A percentile compares a stretch with the other conserved stretches of the same genome.
Conservation (phyloP, 1,284 basidiomycete species). For the Exobasidium cylindrosporum region DNA sequence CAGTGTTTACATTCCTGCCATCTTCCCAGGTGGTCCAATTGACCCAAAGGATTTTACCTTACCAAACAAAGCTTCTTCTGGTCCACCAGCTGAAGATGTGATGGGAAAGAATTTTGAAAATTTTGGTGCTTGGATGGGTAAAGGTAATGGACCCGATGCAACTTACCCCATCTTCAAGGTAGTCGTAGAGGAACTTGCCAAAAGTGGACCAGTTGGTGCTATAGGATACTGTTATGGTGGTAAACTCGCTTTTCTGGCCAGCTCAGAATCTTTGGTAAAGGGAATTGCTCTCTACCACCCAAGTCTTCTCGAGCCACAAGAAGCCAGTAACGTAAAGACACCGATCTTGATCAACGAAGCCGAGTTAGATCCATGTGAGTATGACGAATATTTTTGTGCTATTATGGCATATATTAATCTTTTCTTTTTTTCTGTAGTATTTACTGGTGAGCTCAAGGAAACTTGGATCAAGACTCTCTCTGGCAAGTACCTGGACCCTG, state of each 20-base stretch:
- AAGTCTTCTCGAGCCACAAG: not conserved
- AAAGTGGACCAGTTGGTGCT: conserved; percentile 15
- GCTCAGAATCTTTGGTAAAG: conserved; percentile 9
- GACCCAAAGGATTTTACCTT: conserved; percentile 12
- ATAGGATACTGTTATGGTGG: conserved; percentile 25
- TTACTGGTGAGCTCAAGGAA: conserved; percentile 18
- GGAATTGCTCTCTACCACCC: conserved; percentile 11
- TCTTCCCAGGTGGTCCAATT: conserved; percentile 23
- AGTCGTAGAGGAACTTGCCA: conserved; percentile 17
- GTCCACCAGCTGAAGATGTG: conserved; percentile 17
- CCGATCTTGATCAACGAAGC: conserved; percentile 21
- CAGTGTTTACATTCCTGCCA: conserved; percentile 24
- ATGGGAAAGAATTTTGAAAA: conserved; percentile 18
- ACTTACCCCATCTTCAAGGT: conserved; percentile 20
- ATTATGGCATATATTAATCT: no score
- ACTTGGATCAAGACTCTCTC: conserved; percentile 19
- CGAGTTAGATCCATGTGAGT: conserved; percentile 16
- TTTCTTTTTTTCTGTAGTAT: not conserved
- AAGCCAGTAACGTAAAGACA: conserved; percentile 17
- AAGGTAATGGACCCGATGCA: conserved; percentile 18
- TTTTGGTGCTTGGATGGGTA: conserved; percentile 20
- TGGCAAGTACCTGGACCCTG: conserved; percentile 18
- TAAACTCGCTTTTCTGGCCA: conserved; percentile 17
- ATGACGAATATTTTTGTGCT: no score
- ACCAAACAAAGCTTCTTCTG: conserved; percentile 13